Evolutionary conservation across 495 filamentous ascomycete genomes (phyloP), one percentile per base, ranked within the genome.

Genomic region (Aspergillus homomorphus): DNA sequence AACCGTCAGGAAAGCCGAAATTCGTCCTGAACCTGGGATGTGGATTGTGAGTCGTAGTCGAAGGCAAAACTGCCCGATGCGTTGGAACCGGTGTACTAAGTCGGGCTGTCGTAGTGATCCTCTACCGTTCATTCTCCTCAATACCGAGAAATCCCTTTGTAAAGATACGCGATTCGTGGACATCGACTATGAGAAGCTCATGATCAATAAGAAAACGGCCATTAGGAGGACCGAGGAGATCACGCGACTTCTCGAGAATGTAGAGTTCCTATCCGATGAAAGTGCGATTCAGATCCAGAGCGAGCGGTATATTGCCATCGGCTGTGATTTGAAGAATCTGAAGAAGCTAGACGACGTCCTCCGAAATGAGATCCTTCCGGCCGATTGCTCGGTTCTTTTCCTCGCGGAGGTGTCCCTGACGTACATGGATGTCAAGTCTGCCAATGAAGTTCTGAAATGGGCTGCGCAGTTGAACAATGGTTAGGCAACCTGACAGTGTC

Each of bases 371-470:
- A 59, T 89, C 19, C 75, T 87, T 26, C 67, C 85, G 28, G 60
- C 77, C 4, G 74, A 80, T 3, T 86, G 81, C 58, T 72, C 78
- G 10, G 77, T 96, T 12, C 82, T 96, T 53, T 94, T 91, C 65
- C 82, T 89, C 3, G 91, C 91, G 0, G 93, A 96, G 71, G 92
- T 96, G 5, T 95, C 91, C 5, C 79, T 96, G 30, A 92, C 92
- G 1, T 96, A 96, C 62, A 96, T 96, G 92, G 84, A 91, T 45
- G 80, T 80, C 18, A 72, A 83, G n/a, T 82, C 84, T 21, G 86
- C 93, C 33, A 84, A 96, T 73, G 75, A 75, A 20, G 77, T 96
- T 4, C 83, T 96, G 21, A 64, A 72, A 38, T 94, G 89, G 89
- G 84, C 86, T 8, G 78, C 81, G 42, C 78, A 70, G 15, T 72